Percentiles rank a stretch among this genome's conserved stretches.
phyloP scores from a whole-genome alignment of 371 early-diverging fungal species.

The Thermomucor indicae-seudaticae region DNA sequence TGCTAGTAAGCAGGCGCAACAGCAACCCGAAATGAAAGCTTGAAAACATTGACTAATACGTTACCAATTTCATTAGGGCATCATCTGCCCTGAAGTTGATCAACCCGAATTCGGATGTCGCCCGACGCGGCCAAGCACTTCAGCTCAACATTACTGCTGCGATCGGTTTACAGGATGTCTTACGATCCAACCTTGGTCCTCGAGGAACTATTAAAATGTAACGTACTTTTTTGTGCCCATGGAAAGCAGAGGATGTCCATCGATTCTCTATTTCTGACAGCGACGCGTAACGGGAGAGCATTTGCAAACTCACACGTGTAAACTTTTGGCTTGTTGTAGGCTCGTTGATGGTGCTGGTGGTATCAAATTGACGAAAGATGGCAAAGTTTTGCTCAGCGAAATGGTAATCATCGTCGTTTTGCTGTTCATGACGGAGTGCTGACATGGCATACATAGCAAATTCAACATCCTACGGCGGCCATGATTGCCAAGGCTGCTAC shows the following conservation, averaged over 20 bases:
- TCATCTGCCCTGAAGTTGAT: conserved; percentile 86
- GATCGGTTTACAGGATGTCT: conserved; percentile 91
- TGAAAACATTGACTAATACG: too few species aligned
- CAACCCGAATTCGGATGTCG: conserved; percentile 98
- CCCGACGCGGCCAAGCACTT: conserved; percentile 98
- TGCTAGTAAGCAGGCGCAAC: too few species aligned
- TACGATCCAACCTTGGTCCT: conserved; percentile 97
- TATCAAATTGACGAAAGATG: conserved; percentile 96
- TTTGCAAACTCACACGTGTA: background rate
- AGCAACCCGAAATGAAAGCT: too few species aligned
- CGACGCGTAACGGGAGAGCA: background rate
- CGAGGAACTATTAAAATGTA: conserved; percentile 99
- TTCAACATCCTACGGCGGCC: conserved; percentile 99
- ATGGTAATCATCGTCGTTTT: conserved; percentile 65
- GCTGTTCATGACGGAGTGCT: background rate
- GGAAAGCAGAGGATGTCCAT: too few species aligned
- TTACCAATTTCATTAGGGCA: conserved; percentile 17
- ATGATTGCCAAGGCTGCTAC: conserved; percentile 99
- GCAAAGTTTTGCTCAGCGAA: conserved; percentile 95
- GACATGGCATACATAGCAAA: conserved; percentile 71
- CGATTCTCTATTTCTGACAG: too few species aligned
- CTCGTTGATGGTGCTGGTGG: conserved; percentile 95
- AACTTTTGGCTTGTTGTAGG: conserved; percentile 50
- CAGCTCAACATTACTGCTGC: conserved; percentile 97
- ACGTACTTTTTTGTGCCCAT: conserved; percentile 9